Evolutionary conservation across 805 yeast genomes (phyloP).

Genomic region (Schizosaccharomyces lindneri): DNA sequence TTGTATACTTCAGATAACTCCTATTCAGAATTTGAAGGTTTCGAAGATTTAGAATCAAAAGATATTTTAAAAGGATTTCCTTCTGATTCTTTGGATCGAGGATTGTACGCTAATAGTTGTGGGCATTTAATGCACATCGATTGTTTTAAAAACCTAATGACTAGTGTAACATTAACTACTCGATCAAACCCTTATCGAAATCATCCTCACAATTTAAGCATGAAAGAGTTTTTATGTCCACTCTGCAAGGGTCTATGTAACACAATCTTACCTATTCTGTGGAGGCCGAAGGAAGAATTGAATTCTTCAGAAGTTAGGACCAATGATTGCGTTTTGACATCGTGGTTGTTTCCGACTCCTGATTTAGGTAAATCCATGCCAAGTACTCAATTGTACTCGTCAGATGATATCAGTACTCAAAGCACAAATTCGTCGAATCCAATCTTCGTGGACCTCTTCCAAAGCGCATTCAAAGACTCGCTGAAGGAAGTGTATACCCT

Average conservation of each 20-base stretch:
- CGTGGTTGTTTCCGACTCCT: background rate
- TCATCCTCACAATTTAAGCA: constrained; percentile 45
- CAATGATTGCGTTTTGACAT: background rate
- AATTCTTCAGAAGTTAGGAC: background rate
- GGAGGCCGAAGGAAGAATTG: constrained; percentile 21
- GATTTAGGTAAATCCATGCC: too few relatives aligned
- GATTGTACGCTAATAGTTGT: constrained; percentile 40
- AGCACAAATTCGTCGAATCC: background rate
- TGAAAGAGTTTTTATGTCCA: constrained; percentile 66
- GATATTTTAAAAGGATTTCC: constrained; percentile 57
- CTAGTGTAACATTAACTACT: constrained; percentile 25
- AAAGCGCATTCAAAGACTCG: background rate
- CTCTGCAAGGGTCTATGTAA: constrained; percentile 72
- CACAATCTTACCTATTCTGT: constrained; percentile 52
- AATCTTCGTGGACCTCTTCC: background rate
- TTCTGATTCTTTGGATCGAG: constrained; percentile 6
- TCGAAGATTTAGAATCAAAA: constrained; percentile 3
- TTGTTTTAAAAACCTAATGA: constrained; percentile 44
- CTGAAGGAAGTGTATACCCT: background rate
- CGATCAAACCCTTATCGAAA: constrained; percentile 59
- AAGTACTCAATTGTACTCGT: too few relatives aligned
- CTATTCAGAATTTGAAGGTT: background rate
- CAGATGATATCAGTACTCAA: background rate
- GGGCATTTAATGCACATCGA: constrained; percentile 82
- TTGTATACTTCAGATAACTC: background rate